Evolutionary conservation across 352 stramenopile genomes (phyloP).

Genomic region (Thalassiosira exigua): DNA sequence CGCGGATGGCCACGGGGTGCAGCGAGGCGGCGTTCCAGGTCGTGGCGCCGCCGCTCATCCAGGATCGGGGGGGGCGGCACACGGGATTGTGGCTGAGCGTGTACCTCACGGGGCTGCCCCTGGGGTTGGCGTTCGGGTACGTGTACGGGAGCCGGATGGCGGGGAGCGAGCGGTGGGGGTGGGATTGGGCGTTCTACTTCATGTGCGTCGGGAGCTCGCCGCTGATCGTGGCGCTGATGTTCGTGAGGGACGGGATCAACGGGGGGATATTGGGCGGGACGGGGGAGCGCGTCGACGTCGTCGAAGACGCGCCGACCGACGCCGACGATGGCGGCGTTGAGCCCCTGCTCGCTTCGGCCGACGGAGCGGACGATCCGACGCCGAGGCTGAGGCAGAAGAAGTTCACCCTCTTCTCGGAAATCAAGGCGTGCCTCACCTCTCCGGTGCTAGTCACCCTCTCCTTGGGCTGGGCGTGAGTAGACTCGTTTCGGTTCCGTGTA

Average conservation of each 20-base stretch:
- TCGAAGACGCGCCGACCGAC: not conserved
- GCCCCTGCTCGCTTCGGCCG: not conserved
- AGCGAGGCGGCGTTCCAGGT: conserved; percentile 93
- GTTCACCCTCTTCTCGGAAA: conserved; percentile 56
- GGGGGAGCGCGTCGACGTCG: conserved; percentile 15
- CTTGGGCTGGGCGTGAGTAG: conserved; percentile 40
- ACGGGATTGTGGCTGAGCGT: conserved; percentile 91
- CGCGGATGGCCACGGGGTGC: conserved; percentile 89
- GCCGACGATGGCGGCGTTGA: conserved; percentile 1
- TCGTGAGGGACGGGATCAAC: conserved; percentile 55
- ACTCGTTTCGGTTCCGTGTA: too few relatives aligned
- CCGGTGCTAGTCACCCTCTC: conserved; percentile 48
- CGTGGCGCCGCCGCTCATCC: conserved; percentile 92
- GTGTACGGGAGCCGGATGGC: conserved; percentile 58
- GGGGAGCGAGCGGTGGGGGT: conserved; percentile 27
- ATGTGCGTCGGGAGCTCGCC: conserved; percentile 44
- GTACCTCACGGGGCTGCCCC: conserved; percentile 91
- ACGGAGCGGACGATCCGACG: not conserved
- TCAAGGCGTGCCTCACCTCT: conserved; percentile 52
- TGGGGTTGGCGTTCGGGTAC: conserved; percentile 50
- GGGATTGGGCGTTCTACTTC: conserved; percentile 61
- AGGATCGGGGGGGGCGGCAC: conserved; percentile 86
- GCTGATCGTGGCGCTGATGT: conserved; percentile 39
- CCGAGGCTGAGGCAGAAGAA: conserved; percentile 1
- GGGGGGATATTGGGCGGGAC: conserved; percentile 49